Conservation (phyloP, 2,329 filamentous ascomycete genomes). For the Sclerotinia sclerotiorum region DNA sequence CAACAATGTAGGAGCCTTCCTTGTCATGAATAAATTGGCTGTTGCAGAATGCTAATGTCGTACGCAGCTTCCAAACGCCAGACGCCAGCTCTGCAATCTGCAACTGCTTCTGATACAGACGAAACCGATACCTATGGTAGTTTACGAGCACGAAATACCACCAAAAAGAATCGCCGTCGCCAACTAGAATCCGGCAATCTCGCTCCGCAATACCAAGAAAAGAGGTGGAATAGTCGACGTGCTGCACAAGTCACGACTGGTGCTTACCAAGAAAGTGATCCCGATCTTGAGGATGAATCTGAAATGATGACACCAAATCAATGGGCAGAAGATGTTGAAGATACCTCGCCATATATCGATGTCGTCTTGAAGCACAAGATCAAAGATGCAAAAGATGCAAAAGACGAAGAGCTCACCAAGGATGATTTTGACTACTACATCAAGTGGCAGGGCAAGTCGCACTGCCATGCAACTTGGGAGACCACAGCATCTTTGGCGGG, state of each 20-base stretch:
- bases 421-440: constrained; percentile 89
- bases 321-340: constrained; percentile 68
- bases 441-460: constrained; percentile 96
- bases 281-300: constrained; percentile 64
- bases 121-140: constrained; percentile 74
- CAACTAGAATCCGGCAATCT: constrained; percentile 66
- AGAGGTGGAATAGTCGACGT: constrained; percentile 87
- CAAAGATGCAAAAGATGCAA: constrained; percentile 63
- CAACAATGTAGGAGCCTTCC: constrained; percentile 55
- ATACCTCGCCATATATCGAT: constrained; percentile 84
- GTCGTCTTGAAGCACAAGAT: constrained; percentile 84
- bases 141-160: constrained; percentile 64
- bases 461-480: constrained; percentile 96
- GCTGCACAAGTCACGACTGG: constrained; percentile 69
- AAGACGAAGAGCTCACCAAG: constrained; percentile 54
- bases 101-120: constrained; percentile 67
- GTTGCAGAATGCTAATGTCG: constrained; percentile 31
- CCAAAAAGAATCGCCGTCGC: constrained; percentile 77
- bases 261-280: constrained; percentile 65
- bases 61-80: constrained; percentile 58
- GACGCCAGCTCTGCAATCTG: constrained; percentile 55
- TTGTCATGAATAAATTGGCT: constrained; percentile 24
- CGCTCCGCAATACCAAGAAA: constrained; percentile 69
- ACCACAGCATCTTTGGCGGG: constrained; percentile 69
- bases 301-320: constrained; percentile 67